These are phyloP conservation scores for Penicillium antarcticum DNA, from an alignment of 495 filamentous ascomycete species.

Conservation along the genomic window DNA sequence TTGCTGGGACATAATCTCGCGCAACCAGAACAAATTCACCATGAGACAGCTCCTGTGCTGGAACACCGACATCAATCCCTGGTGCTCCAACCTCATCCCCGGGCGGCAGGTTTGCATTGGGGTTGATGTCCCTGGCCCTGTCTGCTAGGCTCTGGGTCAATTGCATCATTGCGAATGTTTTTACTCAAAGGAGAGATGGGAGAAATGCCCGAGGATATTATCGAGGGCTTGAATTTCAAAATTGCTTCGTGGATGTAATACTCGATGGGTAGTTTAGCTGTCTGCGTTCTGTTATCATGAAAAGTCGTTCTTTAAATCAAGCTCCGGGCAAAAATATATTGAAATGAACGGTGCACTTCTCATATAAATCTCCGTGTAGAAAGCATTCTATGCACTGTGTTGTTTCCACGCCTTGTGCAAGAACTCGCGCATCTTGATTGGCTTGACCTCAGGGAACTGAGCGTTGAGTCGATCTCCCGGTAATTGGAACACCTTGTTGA, in stretches of 20 bases:
- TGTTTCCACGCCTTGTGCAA: conserved; percentile 22
- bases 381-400: not conserved
- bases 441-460: conserved; percentile 25
- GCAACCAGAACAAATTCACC: conserved; percentile 15
- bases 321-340: not conserved
- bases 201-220: not conserved
- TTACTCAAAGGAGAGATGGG: not conserved
- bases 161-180: not conserved
- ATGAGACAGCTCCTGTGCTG: conserved; percentile 24
- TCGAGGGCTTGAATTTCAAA: not conserved
- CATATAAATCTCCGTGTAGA: no score
- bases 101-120: conserved; percentile 21
- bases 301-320: not conserved
- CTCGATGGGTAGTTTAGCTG: not conserved
- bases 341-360: not conserved
- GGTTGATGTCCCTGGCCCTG: conserved; percentile 6
- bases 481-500: conserved; percentile 30
- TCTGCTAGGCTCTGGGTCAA: conserved; percentile 1
- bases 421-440: conserved; percentile 27
- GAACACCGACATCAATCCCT: conserved; percentile 26
- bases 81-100: conserved; percentile 26
- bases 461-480: conserved; percentile 25
- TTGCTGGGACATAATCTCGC: conserved; percentile 23
- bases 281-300: not conserved
- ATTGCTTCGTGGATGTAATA: not conserved